Conservation (phyloP, 2,329 filamentous ascomycete species). For the Talaromyces marneffei region DNA sequence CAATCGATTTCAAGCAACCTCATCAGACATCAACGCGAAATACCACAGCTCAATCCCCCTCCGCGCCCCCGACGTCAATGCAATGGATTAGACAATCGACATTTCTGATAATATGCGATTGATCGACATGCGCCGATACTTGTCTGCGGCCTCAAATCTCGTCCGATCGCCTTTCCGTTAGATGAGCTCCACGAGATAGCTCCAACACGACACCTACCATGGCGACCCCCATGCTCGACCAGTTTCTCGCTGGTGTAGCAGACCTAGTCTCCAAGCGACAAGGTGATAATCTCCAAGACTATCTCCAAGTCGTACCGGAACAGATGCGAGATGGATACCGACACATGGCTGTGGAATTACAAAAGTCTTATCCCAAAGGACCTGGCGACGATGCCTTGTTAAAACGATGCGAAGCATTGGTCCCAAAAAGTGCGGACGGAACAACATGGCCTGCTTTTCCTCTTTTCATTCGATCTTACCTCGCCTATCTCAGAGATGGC, state of each 20-base stretch:
- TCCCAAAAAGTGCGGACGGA: constrained; percentile 60
- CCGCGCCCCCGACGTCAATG: too few species aligned
- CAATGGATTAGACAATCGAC: neutral
- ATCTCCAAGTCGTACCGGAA: constrained; percentile 68
- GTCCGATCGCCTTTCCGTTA: neutral
- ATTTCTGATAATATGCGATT: neutral
- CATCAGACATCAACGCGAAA: neutral
- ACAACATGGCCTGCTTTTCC: constrained; percentile 72
- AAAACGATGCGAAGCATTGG: constrained; percentile 55
- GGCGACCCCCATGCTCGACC: constrained; percentile 57
- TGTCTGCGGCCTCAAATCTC: neutral
- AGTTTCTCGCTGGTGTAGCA: constrained; percentile 63
- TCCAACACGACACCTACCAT: neutral
- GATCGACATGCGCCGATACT: constrained; percentile 7
- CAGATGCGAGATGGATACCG: constrained; percentile 59
- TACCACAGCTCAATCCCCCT: neutral
- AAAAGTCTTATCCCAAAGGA: constrained; percentile 49
- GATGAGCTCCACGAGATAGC: neutral
- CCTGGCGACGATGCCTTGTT: constrained; percentile 51
- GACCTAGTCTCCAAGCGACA: constrained; percentile 58
- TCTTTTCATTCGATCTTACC: constrained; percentile 73
- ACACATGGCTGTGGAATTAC: constrained; percentile 63
- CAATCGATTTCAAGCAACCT: neutral
- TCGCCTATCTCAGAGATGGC: constrained; percentile 74
- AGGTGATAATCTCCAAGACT: constrained; percentile 60